Conservation (phyloP, 1,284 basidiomycete genomes). For the Leccinum colubrinum region DNA sequence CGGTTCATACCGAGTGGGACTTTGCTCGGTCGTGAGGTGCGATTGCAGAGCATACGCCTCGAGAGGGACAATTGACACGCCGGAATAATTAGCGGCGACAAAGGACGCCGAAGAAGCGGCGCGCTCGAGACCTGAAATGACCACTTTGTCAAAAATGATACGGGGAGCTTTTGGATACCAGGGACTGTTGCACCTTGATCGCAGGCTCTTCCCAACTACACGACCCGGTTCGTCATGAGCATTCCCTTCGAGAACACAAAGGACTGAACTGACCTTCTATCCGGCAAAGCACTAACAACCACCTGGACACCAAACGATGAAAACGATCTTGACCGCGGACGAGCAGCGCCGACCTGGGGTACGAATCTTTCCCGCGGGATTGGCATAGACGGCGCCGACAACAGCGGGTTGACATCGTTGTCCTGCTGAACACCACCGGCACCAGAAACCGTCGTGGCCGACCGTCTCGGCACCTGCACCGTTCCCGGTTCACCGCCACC, state of each 20-base stretch:
- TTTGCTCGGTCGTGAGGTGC: too few species aligned
- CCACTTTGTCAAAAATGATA: too few species aligned
- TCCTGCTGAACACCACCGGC: background rate
- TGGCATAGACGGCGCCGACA: slow-evolving; percentile 12
- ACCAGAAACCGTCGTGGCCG: background rate
- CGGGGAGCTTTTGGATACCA: too few species aligned
- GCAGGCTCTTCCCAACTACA: too few species aligned
- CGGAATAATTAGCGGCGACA: too few species aligned
- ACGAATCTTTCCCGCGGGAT: slow-evolving; percentile 63
- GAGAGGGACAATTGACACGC: too few species aligned
- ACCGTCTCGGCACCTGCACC: slow-evolving; percentile 17
- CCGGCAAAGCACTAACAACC: background rate
- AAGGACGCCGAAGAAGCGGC: too few species aligned
- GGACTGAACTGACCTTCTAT: background rate
- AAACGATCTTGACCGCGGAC: slow-evolving; percentile 73
- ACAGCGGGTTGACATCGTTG: background rate
- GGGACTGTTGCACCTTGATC: too few species aligned
- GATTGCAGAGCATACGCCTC: too few species aligned
- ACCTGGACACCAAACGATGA: slow-evolving; percentile 52
- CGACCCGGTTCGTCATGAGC: too few species aligned
- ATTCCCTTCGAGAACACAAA: background rate
- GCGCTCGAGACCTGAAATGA: too few species aligned
- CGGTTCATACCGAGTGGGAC: too few species aligned
- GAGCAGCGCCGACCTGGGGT: slow-evolving; percentile 46
- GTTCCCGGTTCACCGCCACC: background rate